Evolutionary conservation across 371 early-diverging fungal genomes (phyloP).

Genomic region (Mucor lusitanicus): DNA sequence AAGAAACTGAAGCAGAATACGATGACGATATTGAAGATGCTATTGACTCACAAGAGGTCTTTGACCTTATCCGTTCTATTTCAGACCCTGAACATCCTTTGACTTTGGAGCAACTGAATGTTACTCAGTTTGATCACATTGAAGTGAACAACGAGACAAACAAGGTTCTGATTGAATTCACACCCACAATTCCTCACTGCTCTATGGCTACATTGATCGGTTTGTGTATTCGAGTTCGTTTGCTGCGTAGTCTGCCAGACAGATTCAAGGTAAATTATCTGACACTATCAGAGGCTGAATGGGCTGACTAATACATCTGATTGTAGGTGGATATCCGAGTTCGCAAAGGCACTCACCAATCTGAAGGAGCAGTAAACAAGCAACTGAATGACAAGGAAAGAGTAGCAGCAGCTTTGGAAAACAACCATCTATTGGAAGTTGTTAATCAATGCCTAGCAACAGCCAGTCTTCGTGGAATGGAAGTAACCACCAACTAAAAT

Average conservation of each 20-base stretch:
- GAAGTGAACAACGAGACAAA: slow-evolving; percentile 69
- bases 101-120: slow-evolving; percentile 94
- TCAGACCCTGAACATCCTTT: slow-evolving; percentile 99
- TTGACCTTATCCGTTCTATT: slow-evolving; percentile 95
- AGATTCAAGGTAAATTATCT: slow-evolving; percentile 76
- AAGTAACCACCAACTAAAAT: slow-evolving; percentile 16
- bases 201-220: slow-evolving; percentile 99
- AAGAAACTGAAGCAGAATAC: slow-evolving; percentile 59
- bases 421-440: slow-evolving; percentile 88
- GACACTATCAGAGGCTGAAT: background rate
- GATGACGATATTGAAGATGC: slow-evolving; percentile 73
- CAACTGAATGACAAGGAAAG: slow-evolving; percentile 99
- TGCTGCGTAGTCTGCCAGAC: slow-evolving; percentile 84
- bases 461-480: slow-evolving; percentile 44
- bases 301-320: background rate
- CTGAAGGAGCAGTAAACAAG: slow-evolving; percentile 95
- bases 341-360: slow-evolving; percentile 94
- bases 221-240: slow-evolving; percentile 92
- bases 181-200: slow-evolving; percentile 99
- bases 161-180: slow-evolving; percentile 81
- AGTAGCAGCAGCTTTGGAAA: slow-evolving; percentile 98
- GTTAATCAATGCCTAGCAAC: slow-evolving; percentile 90
- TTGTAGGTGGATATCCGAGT: slow-evolving; percentile 84
- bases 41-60: slow-evolving; percentile 88
- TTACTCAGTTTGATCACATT: slow-evolving; percentile 86